Evolutionary conservation across 2,329 filamentous ascomycete species (phyloP).

Genomic region (Phoma sp.): DNA sequence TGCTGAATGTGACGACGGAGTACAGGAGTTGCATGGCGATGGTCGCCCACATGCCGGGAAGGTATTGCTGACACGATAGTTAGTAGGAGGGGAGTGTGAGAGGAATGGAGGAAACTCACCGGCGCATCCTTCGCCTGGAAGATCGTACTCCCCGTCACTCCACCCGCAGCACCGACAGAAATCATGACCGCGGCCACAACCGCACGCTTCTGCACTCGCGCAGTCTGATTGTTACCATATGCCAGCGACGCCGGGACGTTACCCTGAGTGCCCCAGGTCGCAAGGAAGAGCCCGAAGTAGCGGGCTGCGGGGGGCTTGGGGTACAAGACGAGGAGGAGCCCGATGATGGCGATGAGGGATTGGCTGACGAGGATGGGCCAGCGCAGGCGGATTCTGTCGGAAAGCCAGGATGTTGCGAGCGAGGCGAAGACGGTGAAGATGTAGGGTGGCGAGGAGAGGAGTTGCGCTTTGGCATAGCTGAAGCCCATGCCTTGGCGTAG

Average conservation of each 20-base stretch:
- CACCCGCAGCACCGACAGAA: constrained; percentile 32
- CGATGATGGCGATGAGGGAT: constrained; percentile 26
- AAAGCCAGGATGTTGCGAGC: constrained; percentile 26
- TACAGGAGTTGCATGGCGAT: constrained; percentile 35
- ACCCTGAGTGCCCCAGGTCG: constrained; percentile 27
- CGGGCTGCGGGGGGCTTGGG: constrained; percentile 26
- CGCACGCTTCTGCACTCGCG: constrained; percentile 37
- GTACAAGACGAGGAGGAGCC: constrained; percentile 31
- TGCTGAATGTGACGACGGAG: constrained; percentile 27
- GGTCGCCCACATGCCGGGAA: constrained; percentile 39
- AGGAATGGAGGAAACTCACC: constrained; percentile 14
- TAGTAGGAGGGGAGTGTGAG: too few species aligned
- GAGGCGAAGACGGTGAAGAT: constrained; percentile 30
- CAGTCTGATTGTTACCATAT: constrained; percentile 41
- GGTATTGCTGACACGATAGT: constrained; percentile 22
- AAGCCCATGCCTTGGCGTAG: constrained; percentile 35
- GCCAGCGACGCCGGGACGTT: constrained; percentile 29
- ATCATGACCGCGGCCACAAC: constrained; percentile 41
- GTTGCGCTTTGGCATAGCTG: constrained; percentile 29
- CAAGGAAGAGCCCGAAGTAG: constrained; percentile 35
- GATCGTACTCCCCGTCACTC: constrained; percentile 35
- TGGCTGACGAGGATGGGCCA: constrained; percentile 31
- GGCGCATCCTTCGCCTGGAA: constrained; percentile 35
- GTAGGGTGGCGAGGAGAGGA: constrained; percentile 32
- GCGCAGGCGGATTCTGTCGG: constrained; percentile 29